These are phyloP conservation scores for Didymella glomerata DNA, from an alignment of 2,329 filamentous ascomycete genomes.

Conservation along the genomic window DNA sequence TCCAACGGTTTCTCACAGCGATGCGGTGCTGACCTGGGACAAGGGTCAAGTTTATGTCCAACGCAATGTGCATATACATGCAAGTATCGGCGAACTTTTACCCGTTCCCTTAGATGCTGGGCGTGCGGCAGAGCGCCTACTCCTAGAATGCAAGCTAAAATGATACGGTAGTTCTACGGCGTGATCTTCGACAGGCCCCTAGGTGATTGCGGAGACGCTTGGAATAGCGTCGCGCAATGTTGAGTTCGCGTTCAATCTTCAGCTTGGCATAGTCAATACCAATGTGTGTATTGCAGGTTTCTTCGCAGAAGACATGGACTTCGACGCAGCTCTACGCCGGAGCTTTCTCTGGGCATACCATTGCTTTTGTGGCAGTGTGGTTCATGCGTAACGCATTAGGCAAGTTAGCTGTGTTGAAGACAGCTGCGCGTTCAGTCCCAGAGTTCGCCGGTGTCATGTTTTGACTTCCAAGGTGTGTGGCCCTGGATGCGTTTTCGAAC, in stretches of 20 bases:
- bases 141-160: slow-evolving; percentile 1
- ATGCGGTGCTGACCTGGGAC: not conserved
- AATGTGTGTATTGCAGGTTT: not conserved
- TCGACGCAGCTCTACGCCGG: not conserved
- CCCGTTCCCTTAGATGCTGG: not conserved
- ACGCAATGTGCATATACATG: not conserved
- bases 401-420: not conserved
- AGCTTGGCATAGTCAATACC: not conserved
- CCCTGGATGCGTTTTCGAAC: not conserved
- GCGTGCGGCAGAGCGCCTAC: not conserved
- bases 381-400: not conserved
- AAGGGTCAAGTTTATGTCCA: slow-evolving; percentile 7
- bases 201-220: slow-evolving; percentile 4
- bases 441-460: not conserved
- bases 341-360: not conserved
- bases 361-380: not conserved
- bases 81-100: not conserved
- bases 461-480: not conserved
- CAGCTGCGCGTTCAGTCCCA: not conserved
- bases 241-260: not conserved
- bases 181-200: not conserved
- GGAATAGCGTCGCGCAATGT: slow-evolving; percentile 3
- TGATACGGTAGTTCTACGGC: slow-evolving; percentile 1
- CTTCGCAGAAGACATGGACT: not conserved
- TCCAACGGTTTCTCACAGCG: not conserved